Percentiles rank a stretch among this genome's conserved stretches.
Conservation (phyloP, 2,329 filamentous ascomycete genomes). For the Fusarium piperis region DNA sequence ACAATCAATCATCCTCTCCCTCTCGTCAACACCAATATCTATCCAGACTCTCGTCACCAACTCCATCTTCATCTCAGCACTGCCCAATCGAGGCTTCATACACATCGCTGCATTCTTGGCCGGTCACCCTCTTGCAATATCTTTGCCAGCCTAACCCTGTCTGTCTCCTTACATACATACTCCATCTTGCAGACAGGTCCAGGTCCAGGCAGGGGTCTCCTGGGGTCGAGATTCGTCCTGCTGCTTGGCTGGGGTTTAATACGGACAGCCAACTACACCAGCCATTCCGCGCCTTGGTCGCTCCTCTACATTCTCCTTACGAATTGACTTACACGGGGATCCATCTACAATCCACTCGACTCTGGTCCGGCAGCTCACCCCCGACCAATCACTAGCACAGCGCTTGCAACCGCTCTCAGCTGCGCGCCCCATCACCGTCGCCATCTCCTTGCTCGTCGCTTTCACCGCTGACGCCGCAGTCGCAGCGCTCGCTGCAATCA, state of each 20-base stretch:
- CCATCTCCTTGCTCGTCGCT: slow-evolving; percentile 9
- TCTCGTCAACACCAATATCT: neutral
- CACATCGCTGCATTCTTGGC: neutral
- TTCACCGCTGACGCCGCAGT: slow-evolving; percentile 14
- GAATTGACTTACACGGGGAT: slow-evolving; percentile 31
- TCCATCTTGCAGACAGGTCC: neutral
- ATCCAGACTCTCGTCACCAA: neutral
- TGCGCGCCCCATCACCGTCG: slow-evolving; percentile 15
- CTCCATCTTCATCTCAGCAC: neutral
- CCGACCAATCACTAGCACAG: slow-evolving; percentile 23
- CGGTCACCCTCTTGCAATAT: neutral
- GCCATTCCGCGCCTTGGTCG: neutral
- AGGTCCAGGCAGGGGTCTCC: neutral
- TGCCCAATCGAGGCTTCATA: neutral
- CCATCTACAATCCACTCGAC: slow-evolving; percentile 31
- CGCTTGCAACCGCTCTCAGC: slow-evolving; percentile 6
- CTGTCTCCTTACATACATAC: neutral
- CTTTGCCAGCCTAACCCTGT: neutral
- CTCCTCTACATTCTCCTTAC: slow-evolving; percentile 2
- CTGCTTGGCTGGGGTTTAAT: slow-evolving; percentile 1
- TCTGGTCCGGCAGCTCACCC: neutral
- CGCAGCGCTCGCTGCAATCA: slow-evolving; percentile 8
- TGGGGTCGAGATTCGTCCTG: neutral
- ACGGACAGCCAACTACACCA: slow-evolving; percentile 1
- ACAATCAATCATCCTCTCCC: neutral